Evolutionary conservation across 164 flowering plant species (phyloP), one percentile per base, ranked within the genome.

Genomic region (Nymphaea thermarum): DNA sequence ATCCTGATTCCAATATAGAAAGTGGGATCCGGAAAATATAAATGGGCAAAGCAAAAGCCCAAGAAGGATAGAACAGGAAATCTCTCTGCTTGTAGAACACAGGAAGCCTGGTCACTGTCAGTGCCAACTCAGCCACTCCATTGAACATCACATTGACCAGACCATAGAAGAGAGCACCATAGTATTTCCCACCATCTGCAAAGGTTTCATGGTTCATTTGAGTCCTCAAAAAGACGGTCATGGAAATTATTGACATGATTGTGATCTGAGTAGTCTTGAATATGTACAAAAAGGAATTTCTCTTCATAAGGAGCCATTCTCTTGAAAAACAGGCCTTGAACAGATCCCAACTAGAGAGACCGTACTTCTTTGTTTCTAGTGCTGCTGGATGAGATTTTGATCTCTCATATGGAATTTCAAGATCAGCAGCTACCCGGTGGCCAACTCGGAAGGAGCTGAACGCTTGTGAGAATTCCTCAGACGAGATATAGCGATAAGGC

Each of bases 241-340:
- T 43, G 45, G 85, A 75, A 42, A 87, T 79, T 16, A 84, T n/a
- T 0, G 96, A 81, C 88, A 85, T 82, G 69, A 87, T 81, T 63
- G 88, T 84, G 60, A 89, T 79, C 74, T 89, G 96, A 16, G 71
- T 55, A 43, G 82, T 83, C 80, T 89, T 89, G 79, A 87, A 89
- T 14, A 89, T 76, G 70, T 84, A 83, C 43, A 83, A 78, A 73
- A 87, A 86, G 2, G 92, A 71, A 62, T 76, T 78, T 6, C 85
- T 77, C 70, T 80, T 82, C 80, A 78, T 78, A 51, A 82, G 65
- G 47, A 82, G 69, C 80, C 83, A 79, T 66, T 88, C 93, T 69
- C 96, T 79, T 11, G 87, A 65, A 65, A 88, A 87, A 68, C 90
- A 86, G 12, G 94, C 89, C 75, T 78, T 85, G 64, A 86, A 85